Evolutionary conservation across 495 filamentous ascomycete genomes (phyloP).

Genomic region (Neurospora tetraspora): DNA sequence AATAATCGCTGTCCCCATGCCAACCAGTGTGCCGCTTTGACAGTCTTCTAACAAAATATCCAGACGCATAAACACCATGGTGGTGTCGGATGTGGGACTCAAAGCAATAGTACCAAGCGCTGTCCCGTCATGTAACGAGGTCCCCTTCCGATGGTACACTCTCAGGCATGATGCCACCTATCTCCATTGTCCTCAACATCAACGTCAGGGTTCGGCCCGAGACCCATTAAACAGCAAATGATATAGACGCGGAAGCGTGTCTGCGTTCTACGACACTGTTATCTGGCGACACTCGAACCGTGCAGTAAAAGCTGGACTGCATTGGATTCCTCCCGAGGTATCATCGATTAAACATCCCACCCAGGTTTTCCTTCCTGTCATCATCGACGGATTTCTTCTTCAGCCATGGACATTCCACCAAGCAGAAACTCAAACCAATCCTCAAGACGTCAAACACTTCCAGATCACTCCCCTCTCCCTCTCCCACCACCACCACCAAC

Average conservation of each 20-base stretch:
- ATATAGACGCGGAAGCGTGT: not conserved
- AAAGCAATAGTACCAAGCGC: no score
- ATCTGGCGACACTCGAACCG: not conserved
- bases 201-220: not conserved
- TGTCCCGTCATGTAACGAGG: no score
- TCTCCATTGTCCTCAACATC: not conserved
- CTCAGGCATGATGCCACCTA: not conserved
- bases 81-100: not conserved
- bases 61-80: not conserved
- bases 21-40: not conserved
- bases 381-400: not conserved
- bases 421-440: not conserved
- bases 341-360: no score
- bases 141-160: no score
- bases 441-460: not conserved
- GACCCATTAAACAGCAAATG: not conserved
- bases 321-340: no score
- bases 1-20: not conserved
- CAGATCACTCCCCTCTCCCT: not conserved
- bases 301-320: not conserved
- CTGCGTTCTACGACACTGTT: not conserved
- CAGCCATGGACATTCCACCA: no score
- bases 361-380: not conserved
- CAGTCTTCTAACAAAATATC: not conserved
- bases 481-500: not conserved